Conservation (phyloP, 2,329 filamentous ascomycete genomes). For the Triangularia setosa region DNA sequence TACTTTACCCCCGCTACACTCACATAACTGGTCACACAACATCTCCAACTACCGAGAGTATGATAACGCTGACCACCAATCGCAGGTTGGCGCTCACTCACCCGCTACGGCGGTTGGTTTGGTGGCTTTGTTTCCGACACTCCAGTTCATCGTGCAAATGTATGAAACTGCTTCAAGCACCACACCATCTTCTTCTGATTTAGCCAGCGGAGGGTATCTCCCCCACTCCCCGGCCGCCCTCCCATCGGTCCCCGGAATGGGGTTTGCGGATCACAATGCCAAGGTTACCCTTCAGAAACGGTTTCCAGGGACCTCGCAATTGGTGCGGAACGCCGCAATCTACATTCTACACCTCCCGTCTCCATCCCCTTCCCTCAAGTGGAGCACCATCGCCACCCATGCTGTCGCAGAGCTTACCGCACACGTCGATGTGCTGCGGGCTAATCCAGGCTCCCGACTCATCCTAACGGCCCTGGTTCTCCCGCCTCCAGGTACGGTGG, state of each 20-base stretch:
- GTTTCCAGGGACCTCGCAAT: constrained; percentile 25
- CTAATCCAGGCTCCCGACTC: constrained; percentile 26
- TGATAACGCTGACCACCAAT: no score
- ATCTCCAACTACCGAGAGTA: no score
- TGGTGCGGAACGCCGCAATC: constrained; percentile 31
- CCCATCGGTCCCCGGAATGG: not conserved
- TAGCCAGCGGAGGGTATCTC: no score
- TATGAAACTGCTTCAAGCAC: no score
- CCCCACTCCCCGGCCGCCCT: no score
- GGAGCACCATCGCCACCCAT: constrained; percentile 1
- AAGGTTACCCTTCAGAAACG: constrained; percentile 14
- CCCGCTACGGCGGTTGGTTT: no score
- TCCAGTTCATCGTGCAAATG: no score
- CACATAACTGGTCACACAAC: constrained; percentile 26
- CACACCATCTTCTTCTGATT: no score
- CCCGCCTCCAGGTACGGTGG: constrained; percentile 23
- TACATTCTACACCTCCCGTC: constrained; percentile 33
- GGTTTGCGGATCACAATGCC: constrained; percentile 11
- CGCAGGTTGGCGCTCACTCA: no score
- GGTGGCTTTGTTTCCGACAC: no score
- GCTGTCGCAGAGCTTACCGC: constrained; percentile 30
- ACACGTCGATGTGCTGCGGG: constrained; percentile 32
- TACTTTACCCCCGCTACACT: constrained; percentile 15
- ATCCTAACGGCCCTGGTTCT: constrained; percentile 29
- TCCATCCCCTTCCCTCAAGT: constrained; percentile 12